phyloP scores from a whole-genome alignment of 2,329 filamentous ascomycete genomes.

The Pseudogymnoascus sp. region DNA sequence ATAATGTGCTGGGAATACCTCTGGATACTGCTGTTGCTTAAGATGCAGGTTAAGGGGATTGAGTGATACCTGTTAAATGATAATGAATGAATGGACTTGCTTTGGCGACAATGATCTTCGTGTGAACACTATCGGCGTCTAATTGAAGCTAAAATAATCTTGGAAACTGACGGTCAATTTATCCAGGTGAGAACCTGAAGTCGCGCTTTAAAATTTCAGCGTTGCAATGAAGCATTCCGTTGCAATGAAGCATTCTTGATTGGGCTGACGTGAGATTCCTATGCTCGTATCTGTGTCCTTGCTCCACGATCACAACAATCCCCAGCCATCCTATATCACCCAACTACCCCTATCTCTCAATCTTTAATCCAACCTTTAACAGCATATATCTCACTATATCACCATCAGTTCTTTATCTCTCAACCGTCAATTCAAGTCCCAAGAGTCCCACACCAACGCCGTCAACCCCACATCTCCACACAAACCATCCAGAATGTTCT shows the following conservation, averaged over 20 bases:
- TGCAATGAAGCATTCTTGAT: neutral
- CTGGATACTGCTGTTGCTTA: slow-evolving; percentile 4
- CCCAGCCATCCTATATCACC: neutral
- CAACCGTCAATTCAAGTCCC: neutral
- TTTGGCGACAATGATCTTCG: neutral
- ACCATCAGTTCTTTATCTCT: too few relatives aligned
- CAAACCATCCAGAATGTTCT: neutral
- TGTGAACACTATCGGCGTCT: neutral
- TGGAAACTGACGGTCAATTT: neutral
- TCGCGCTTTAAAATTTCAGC: neutral
- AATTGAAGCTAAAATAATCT: neutral
- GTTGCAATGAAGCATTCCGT: neutral
- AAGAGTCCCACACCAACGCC: neutral
- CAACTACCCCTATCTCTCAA: neutral
- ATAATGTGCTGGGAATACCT: neutral
- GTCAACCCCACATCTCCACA: neutral
- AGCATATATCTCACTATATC: too few relatives aligned
- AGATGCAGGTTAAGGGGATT: neutral
- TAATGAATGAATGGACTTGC: neutral
- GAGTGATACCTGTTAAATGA: neutral
- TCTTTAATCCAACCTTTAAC: too few relatives aligned
- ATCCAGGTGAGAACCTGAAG: neutral
- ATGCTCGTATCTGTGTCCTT: neutral
- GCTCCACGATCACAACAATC: neutral
- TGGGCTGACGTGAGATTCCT: neutral